Evolutionary conservation across 371 early-diverging fungal genomes (phyloP), one percentile per base, ranked within the genome.

Genomic region (Dichotomocladium elegans): DNA sequence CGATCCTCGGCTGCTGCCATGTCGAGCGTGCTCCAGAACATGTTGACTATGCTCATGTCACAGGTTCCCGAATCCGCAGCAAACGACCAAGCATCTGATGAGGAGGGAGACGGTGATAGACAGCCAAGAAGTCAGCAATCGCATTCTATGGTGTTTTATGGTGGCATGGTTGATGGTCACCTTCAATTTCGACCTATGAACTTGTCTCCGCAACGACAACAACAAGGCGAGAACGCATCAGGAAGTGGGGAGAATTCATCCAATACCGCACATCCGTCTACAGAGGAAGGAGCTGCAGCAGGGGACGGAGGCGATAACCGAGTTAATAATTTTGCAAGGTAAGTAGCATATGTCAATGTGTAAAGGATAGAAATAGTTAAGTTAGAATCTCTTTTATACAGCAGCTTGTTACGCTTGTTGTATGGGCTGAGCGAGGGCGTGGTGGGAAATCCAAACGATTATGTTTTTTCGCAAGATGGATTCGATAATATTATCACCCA

Each of bases 401-500:
- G 12, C 40, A 77, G 73, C 24, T 42, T 74, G 22, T 28, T 74
- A 14, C 78, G 72, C 40, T 51, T 72, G 31, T 41, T 77, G 11
- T 60, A 64, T 5, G 62, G 68, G 8, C 27, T 76, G 15, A 67
- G 61, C 37, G 66, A 35, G 29, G 72, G 71, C 12, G 40, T 72
- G 37, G 71, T 61, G 10, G 77, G 77, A 10, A 81, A 84, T 50
- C 83, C 83, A 22, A 74, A 80, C 15, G 87, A 86, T 53, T 86
- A 86, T 64, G 87, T 71, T 9, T 80, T 79, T 64, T 71, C 74
- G 15, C 79, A 78, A 47, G 58, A 64, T 40, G 89, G 81, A 9
- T 69, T 88, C 12, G 91, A 91, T 59, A 84, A 91, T 54, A 87
- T 91, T 43, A 88, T 91, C 43, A 76, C 87, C 9, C 89, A 85